Base-by-base conservation (phyloP, 2,329 filamentous ascomycete genomes). In the Phoma herbarum region DNA sequence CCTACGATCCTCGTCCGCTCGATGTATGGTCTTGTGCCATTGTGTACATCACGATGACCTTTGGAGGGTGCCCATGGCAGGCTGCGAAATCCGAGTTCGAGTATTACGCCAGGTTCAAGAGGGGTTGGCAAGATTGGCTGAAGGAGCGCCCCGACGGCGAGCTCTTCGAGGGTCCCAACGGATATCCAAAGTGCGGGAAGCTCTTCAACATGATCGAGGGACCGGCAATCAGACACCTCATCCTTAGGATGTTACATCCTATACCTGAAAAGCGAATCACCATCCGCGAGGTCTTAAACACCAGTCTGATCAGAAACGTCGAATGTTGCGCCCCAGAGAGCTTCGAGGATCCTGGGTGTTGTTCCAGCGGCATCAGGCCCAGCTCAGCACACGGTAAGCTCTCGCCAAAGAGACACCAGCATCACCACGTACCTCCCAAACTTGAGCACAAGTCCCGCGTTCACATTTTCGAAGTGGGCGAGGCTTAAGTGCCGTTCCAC, bases 1-100 rank as follows among this genome's bases (percentile, higher is more conserved):
- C 81, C 39, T 90, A 89, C 69, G 93, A 96, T 72, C 89, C 93
- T 1, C 88, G 92, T 44, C 86, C 89, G 4, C 81, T 96, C 12
- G 93, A 97, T 71, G 89, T 96, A 12, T 97, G 93, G 93, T 90
- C 90, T 53, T 90, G 90, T 49, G 93, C 89, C 23, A 88, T 96
- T 57, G 89, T 95, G 64, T 94, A 92, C 84, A 80, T 96, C 58
- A 88, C 90, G 62, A 85, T 96, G 63, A 86, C 86, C 37, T 90
- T 90, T 69, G 85, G 86, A 42, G 90, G 87, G 22, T 88, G 86
- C 44, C 85, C 93, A 8, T 96, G 92, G 93, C 82, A 85, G 49
- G 86, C 86, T 62, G 91, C 91, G 1, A 85, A 86, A 57, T 61
- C 75, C 52, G 67, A 80, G 42, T 76, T 83, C 73, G 84, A 74